Base-by-base conservation (phyloP, 164 flowering plant species). In the Stephania yunnanensis region DNA sequence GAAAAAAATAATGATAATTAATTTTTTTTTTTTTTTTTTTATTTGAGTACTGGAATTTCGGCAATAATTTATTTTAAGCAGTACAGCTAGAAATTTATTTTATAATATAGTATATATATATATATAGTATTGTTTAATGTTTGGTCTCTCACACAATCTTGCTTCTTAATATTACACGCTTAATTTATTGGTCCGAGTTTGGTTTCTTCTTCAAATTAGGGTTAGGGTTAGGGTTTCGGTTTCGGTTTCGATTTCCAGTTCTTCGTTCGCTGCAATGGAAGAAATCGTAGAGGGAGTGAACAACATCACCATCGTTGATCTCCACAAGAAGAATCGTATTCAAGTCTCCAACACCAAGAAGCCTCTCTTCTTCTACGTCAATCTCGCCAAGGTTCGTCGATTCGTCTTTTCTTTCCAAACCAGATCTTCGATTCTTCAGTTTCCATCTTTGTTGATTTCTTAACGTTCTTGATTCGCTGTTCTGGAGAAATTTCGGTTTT, bases 311-410 rank as follows among this genome's bases (percentile, higher is more conserved):
- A 65, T 80, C 79, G 5, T 48, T 7, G 72, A 71, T 73, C 58
- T 68, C 22, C 76, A 73, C 22, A 80, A 77, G 80, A 80, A 71
- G 73, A 80, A 80, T 19, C 76, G 80, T 8, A 80, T 80, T 58
- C 82, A 80, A 64, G 82, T 80, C 29, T 80, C 82, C 46, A 80
- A 80, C 19, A 80, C 82, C 17, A 80, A 80, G 75, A 80, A 80
- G 30, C 79, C 79, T 25, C 79, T 77, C 76, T 77, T 77, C 46
- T 77, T 77, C 71, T 77, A 77, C 36, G 77, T 80, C 53, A 80
- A 80, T 80, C 82, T 80, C 74, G 82, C 82, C 25, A 80, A 80
- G 79, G 82, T 80, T 50, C 55, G 12, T 50, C 3, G 55, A 11
- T 10, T 3, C 55, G 68, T 19, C 12, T 70, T 7, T 8, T 46